phyloP scores from a whole-genome alignment of 73 alveolate species.

The Tetrahymena malaccensis region DNA sequence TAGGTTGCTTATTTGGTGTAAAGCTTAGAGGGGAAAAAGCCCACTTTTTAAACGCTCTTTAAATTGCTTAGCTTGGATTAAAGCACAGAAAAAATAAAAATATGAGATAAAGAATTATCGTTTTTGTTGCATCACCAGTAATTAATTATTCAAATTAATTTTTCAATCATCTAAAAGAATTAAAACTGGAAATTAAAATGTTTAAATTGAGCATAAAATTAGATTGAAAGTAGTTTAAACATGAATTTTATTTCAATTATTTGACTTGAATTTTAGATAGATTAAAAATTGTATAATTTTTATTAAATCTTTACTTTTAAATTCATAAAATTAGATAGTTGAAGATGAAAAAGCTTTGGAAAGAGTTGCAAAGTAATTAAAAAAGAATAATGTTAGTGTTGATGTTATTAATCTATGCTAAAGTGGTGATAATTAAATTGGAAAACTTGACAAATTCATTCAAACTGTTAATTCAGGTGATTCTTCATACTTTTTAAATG shows the following conservation, averaged over 20 bases:
- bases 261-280: background rate
- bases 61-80: slow-evolving; percentile 74
- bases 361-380: slow-evolving; percentile 72
- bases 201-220: too few relatives aligned
- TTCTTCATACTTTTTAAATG: slow-evolving; percentile 69
- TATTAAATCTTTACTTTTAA: too few relatives aligned
- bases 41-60: slow-evolving; percentile 67
- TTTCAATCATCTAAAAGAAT: background rate
- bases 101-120: slow-evolving; percentile 75
- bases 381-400: slow-evolving; percentile 84
- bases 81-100: slow-evolving; percentile 86
- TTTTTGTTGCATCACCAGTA: slow-evolving; percentile 87
- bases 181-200: too few relatives aligned
- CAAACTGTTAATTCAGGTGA: slow-evolving; percentile 61
- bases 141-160: slow-evolving; percentile 37
- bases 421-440: slow-evolving; percentile 57
- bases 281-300: background rate
- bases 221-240: too few relatives aligned
- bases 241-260: too few relatives aligned
- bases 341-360: slow-evolving; percentile 30
- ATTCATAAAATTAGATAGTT: background rate
- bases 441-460: slow-evolving; percentile 52
- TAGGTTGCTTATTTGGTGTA: slow-evolving; percentile 37
- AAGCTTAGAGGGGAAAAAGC: slow-evolving; percentile 64
- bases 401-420: slow-evolving; percentile 86